Percentiles rank a stretch among this genome's conserved stretches.
phyloP scores from a whole-genome alignment of 805 yeast species.

The Monosporozyma aerobia region DNA sequence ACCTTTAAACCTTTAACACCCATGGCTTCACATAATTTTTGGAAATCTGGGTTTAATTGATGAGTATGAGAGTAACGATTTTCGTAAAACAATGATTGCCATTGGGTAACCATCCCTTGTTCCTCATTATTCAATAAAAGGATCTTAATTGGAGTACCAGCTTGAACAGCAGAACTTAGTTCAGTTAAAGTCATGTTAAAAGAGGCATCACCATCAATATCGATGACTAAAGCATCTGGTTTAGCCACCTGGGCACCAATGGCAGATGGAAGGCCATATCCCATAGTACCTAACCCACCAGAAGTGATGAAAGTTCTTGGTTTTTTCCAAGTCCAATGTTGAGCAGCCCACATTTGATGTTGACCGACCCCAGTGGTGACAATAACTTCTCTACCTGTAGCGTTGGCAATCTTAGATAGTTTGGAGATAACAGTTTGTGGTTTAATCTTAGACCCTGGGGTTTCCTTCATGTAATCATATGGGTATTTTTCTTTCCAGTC shows the following conservation, averaged over 20 bases:
- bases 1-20: conserved; percentile 77
- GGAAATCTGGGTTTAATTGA: conserved; percentile 88
- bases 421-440: conserved; percentile 88
- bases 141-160: conserved; percentile 80
- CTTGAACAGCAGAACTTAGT: conserved; percentile 90
- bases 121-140: conserved; percentile 92
- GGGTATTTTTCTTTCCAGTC: conserved; percentile 86
- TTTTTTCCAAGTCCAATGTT: conserved; percentile 85
- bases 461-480: conserved; percentile 70
- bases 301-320: conserved; percentile 94
- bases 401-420: conserved; percentile 59
- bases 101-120: conserved; percentile 99
- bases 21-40: conserved; percentile 91
- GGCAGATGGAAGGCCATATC: conserved; percentile 94
- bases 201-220: conserved; percentile 97
- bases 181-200: conserved; percentile 96
- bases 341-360: conserved; percentile 99
- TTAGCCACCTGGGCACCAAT: conserved; percentile 96
- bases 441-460: conserved; percentile 70
- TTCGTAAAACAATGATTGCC: conserved; percentile 97
- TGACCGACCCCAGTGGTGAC: conserved; percentile 98
- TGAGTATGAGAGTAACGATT: conserved; percentile 96
- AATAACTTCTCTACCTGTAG: conserved; percentile 55
- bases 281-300: conserved; percentile 99
- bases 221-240: conserved; percentile 92